Percentiles rank a stretch among this genome's conserved stretches.
Evolutionary conservation across 108 stramenopile species (phyloP).

Genomic region (Schizochytrium sp.): DNA sequence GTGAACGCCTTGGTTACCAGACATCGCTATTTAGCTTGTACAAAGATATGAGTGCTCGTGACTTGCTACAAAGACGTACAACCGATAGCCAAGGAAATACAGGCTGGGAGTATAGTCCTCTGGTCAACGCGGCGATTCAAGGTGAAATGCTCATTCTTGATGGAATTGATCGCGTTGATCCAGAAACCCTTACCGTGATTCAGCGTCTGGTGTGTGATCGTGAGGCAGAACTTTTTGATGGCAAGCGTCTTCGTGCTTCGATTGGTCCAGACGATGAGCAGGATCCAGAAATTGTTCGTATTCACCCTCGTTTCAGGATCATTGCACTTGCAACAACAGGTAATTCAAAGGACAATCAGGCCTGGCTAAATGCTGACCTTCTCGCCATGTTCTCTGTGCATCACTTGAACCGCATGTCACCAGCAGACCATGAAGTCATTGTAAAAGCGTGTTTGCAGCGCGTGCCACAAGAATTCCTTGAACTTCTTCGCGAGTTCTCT

Average conservation of each 20-base stretch:
- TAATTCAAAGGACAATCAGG: slow-evolving; percentile 71
- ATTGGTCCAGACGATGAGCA: slow-evolving; percentile 45
- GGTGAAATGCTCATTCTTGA: slow-evolving; percentile 77
- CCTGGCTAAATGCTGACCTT: slow-evolving; percentile 80
- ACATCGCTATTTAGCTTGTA: slow-evolving; percentile 78
- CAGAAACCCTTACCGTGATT: slow-evolving; percentile 86
- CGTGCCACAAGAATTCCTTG: neutral
- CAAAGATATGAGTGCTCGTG: slow-evolving; percentile 82
- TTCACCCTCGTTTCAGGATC: slow-evolving; percentile 84
- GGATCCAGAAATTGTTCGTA: slow-evolving; percentile 66
- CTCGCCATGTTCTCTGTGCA: slow-evolving; percentile 69
- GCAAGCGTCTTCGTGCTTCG: slow-evolving; percentile 71
- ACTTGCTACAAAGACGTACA: slow-evolving; percentile 76
- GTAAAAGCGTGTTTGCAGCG: neutral
- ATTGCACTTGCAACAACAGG: slow-evolving; percentile 74
- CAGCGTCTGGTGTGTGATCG: slow-evolving; percentile 89
- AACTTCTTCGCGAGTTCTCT: neutral
- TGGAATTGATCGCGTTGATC: slow-evolving; percentile 85
- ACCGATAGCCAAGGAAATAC: slow-evolving; percentile 66
- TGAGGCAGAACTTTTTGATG: slow-evolving; percentile 85
- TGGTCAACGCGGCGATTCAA: slow-evolving; percentile 61
- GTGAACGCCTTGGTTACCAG: slow-evolving; percentile 71
- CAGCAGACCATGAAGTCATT: slow-evolving; percentile 5
- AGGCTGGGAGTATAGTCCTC: slow-evolving; percentile 62
- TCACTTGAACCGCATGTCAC: slow-evolving; percentile 25